A percentile compares a stretch with the other conserved stretches of the same genome.
Conservation (phyloP, 192 early-diverging fungal species). For the Borealophlyctis nickersoniae region DNA sequence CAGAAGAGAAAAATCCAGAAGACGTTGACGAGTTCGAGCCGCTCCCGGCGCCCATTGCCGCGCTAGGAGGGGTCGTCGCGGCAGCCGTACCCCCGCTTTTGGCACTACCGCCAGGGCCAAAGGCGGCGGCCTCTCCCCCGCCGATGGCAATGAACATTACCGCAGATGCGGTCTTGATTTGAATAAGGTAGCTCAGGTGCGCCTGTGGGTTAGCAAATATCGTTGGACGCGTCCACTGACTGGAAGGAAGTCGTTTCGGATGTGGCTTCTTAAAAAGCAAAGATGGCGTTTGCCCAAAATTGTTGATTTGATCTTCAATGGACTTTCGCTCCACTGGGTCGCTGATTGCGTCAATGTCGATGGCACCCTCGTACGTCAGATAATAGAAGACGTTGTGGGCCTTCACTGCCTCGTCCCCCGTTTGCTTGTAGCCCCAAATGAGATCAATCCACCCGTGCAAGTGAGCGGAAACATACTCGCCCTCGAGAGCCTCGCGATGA, state of each 20-base stretch:
- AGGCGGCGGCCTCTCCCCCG: slow-evolving; percentile 5
- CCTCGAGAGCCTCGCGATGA: slow-evolving; percentile 71
- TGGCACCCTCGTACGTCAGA: slow-evolving; percentile 93
- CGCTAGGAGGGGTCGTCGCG: neutral
- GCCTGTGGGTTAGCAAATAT: slow-evolving; percentile 25
- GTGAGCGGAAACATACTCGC: slow-evolving; percentile 83
- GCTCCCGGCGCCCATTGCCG: neutral
- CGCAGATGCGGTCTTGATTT: slow-evolving; percentile 10
- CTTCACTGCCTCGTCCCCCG: slow-evolving; percentile 77
- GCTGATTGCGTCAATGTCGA: slow-evolving; percentile 83
- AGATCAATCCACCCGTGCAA: slow-evolving; percentile 95
- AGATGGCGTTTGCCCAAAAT: slow-evolving; percentile 95
- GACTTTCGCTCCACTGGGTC: slow-evolving; percentile 86
- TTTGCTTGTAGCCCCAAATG: slow-evolving; percentile 95
- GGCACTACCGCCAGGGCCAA: neutral
- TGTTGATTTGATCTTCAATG: slow-evolving; percentile 91
- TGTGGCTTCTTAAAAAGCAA: slow-evolving; percentile 87
- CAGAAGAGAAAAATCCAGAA: too few relatives aligned
- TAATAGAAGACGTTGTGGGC: slow-evolving; percentile 95
- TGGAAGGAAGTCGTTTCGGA: slow-evolving; percentile 44
- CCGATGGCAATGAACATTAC: slow-evolving; percentile 16
- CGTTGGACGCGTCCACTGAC: slow-evolving; percentile 8
- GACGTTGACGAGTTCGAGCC: neutral
- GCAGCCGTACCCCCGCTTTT: neutral
- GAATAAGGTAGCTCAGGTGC: slow-evolving; percentile 29